A percentile compares a stretch with the other conserved stretches of the same genome.
Conservation (phyloP, 345 rosid genomes). For the Syzygium oleosum region DNA sequence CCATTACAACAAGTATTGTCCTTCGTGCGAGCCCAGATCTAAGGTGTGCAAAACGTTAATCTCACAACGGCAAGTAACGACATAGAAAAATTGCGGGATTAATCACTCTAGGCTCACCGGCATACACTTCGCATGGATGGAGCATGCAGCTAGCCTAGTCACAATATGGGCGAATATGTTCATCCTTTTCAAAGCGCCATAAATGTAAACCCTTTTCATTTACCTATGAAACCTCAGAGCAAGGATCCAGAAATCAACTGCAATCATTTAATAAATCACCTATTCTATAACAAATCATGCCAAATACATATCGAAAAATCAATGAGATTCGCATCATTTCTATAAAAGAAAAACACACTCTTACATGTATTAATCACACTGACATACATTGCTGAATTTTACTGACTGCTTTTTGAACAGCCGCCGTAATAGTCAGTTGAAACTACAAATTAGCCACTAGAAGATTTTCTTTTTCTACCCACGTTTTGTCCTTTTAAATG, state of each 20-base stretch:
- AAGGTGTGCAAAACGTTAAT: not conserved
- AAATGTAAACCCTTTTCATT: not conserved
- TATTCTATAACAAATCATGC: not conserved
- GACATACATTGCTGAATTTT: not conserved
- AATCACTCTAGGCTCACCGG: not conserved
- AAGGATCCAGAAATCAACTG: not conserved
- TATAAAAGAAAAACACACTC: not conserved
- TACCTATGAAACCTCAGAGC: not conserved
- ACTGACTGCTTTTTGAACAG: not conserved
- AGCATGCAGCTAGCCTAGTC: not conserved
- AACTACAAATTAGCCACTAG: not conserved
- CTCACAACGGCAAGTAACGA: not conserved
- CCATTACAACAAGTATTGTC: not conserved
- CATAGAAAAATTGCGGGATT: not conserved
- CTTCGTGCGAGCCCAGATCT: not conserved
- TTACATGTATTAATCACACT: not conserved
- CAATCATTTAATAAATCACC: not conserved
- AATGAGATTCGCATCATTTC: not conserved
- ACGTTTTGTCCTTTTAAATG: not conserved
- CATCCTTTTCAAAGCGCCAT: not conserved
- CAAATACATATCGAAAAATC: not conserved
- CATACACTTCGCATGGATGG: not conserved
- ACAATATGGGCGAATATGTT: not conserved
- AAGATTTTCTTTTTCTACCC: not conserved
- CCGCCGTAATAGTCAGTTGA: not conserved